Base-by-base conservation (phyloP, 2,329 filamentous ascomycete genomes). In the Apiospora aurea region DNA sequence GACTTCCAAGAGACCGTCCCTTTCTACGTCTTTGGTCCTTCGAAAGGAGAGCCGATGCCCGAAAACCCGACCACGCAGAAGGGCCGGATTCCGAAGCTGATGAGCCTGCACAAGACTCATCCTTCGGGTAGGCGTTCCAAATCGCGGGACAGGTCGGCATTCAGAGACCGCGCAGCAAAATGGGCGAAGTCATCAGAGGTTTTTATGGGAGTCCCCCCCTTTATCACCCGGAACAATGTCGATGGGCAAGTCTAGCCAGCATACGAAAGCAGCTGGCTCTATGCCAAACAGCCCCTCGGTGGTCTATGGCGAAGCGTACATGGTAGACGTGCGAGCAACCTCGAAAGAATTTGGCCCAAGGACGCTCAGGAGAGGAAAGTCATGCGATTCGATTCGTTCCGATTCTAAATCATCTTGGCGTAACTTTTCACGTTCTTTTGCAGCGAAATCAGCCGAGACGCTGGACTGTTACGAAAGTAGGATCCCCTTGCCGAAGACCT, bases 11-110 rank as follows among this genome's bases (percentile, higher is more conserved):
- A 86, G 41, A 78, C 81, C 1, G 82, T 85, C 1, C 85, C 85
- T 1, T 87, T 87, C 73, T 85, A 85, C 73, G 82, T 87, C 43
- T 87, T 87, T 74, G 86, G 85, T 1, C 80, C 81, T 41, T 77
- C 72, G 43, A 44, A n/a, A 10, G 66, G 70, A 38, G 46, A 49
- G 16, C 1, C 8, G 2, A 70, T 68, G 8, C 67, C 49, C 38
- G 21, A 67, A 24, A 68, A 41, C 64, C 51, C 70, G 46, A 70
- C 47, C 46, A 18, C 21, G 18, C 57, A 61, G 57, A 41, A 64
- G 8, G 18, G 71, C 49, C 24, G 51, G 67, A 29, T 46, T 68
- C 14, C 49, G 14, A 57, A 34, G 21, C 13, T 71, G 38, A 34
- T 43, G 53, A 41, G 26, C 18, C 16, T 49, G 18, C 49, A 67